These are phyloP conservation scores for Syzygium malaccense DNA, from an alignment of 441 rosid genomes.

Conservation along the genomic window DNA sequence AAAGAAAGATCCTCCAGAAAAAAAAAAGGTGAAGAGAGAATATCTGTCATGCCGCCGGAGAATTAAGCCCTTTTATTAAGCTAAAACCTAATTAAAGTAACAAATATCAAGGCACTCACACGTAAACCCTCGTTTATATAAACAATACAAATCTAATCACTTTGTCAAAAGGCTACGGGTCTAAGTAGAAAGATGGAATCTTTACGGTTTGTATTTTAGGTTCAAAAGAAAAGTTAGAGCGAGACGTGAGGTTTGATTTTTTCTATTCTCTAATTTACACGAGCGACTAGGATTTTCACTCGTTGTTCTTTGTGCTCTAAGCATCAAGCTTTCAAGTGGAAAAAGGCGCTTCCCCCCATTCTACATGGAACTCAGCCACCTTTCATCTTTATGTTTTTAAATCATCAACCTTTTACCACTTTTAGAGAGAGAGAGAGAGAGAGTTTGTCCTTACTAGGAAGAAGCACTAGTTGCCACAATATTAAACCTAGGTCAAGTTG, in stretches of 20 bases:
- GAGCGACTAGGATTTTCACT: background rate
- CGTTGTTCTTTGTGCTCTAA: background rate
- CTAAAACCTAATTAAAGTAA: background rate
- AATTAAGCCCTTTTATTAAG: background rate
- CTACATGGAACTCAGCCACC: background rate
- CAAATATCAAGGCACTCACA: background rate
- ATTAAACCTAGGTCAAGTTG: background rate
- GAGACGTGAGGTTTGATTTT: background rate
- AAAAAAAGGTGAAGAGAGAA: background rate
- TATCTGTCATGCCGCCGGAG: background rate
- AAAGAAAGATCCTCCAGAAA: background rate
- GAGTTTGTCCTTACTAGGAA: background rate
- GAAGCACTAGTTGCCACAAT: background rate
- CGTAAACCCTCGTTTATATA: background rate
- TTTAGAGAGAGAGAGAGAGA: background rate
- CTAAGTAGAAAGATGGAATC: background rate
- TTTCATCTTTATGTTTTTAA: background rate
- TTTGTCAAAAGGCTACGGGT: background rate
- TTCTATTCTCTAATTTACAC: background rate
- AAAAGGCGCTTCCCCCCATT: background rate
- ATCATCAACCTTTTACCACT: background rate
- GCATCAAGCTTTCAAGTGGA: background rate
- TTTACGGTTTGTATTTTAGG: background rate
- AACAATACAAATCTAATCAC: background rate
- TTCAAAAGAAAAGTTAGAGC: background rate